Evolutionary conservation across 371 early-diverging fungal genomes (phyloP), one percentile per base, ranked within the genome.

Genomic region (Syncephalastrum sp.): DNA sequence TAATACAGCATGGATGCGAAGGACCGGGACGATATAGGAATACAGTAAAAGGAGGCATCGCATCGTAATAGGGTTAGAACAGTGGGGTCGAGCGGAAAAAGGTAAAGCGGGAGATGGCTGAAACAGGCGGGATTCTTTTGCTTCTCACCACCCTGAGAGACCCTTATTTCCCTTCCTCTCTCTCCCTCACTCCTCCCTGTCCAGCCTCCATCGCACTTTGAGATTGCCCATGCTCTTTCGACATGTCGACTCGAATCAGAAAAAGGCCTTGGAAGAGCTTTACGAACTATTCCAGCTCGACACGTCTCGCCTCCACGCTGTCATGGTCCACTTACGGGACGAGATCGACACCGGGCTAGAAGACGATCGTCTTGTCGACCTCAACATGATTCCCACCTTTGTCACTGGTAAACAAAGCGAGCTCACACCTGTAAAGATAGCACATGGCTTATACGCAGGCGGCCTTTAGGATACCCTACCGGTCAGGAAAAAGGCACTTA

Each of bases 401-500:
- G 33, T 50, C 42, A 43, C 47, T 24, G 47, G 42, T 41, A 57
- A 50, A 42, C 21, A 42, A 46, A 13, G 25, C 16, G 2, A 33
- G 38, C 38, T 33, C 8, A 33, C 38, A 10, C 10, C 38, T 33
- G 38, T 33, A 33, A 5, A 41, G 27, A 42, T 17, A 7, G 14
- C 41, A 48, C 4, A n/a, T 13, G 7, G n/a, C 38, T 33, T 33
- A 33, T 33, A 33, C 17, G 12, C n/a, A n/a, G 38, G 8, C 19
- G 46, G 4, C 52, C 53, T 16, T 5, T 24, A 79, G 79, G 79
- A 4, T 72, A 89, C 25, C 96, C 96, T 15, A 87, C 85, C 24
- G 96, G 96, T 23, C 65, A 81, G 53, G 96, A 96, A 61, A 86
- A 82, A 38, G 96, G 95, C 17, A 84, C 86, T 16, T 94, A 85